Percentiles rank a stretch among this genome's conserved stretches.
Evolutionary conservation across 495 filamentous ascomycete genomes (phyloP).

Genomic region (Xylaria nigripes): DNA sequence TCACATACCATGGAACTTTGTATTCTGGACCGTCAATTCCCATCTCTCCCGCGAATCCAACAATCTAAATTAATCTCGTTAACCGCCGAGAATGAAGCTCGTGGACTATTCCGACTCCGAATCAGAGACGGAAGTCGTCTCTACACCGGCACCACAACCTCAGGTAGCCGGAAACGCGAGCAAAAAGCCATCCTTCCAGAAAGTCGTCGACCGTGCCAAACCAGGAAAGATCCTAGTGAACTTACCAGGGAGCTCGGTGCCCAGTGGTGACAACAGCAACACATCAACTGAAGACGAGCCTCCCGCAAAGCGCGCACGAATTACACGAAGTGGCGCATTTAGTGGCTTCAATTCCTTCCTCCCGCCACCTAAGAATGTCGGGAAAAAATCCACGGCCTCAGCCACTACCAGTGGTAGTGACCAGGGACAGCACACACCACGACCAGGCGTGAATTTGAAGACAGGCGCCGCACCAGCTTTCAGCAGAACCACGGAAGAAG

Average conservation of each 20-base stretch:
- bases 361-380: conserved; percentile 68
- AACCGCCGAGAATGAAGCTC: conserved; percentile 50
- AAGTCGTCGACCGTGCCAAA: conserved; percentile 70
- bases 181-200: conserved; percentile 52
- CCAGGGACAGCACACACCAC: conserved; percentile 23
- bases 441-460: conserved; percentile 59
- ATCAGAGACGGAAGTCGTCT: conserved; percentile 55
- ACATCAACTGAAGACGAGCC: conserved; percentile 43
- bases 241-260: conserved; percentile 45
- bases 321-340: conserved; percentile 47
- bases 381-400: conserved; percentile 22
- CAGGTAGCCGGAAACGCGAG: conserved; percentile 26
- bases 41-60: neutral
- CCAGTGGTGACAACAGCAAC: conserved; percentile 22
- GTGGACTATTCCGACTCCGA: conserved; percentile 86
- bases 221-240: conserved; percentile 75
- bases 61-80: neutral
- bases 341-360: conserved; percentile 77
- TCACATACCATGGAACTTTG: too few species aligned
- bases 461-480: conserved; percentile 75
- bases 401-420: conserved; percentile 7
- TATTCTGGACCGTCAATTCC: too few species aligned
- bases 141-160: conserved; percentile 25
- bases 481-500: conserved; percentile 44
- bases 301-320: conserved; percentile 61